Percentiles rank a stretch among this genome's conserved stretches.
Conservation (phyloP, 2,329 filamentous ascomycete genomes). For the Magnaporthales sp. region DNA sequence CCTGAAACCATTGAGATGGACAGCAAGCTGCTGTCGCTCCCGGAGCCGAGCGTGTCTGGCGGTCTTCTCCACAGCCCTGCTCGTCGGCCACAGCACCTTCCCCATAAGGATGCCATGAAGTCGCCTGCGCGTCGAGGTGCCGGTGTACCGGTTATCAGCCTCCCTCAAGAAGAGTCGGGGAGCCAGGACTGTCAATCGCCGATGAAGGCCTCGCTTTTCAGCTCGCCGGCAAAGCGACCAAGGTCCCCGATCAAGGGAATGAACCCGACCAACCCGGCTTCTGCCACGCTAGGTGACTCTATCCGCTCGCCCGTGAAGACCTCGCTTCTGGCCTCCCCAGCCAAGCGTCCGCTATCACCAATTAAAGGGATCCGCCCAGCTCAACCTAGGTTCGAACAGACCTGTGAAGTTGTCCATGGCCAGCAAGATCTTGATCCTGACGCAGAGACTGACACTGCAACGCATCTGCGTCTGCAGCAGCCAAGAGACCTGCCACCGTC, state of each 20-base stretch:
- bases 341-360: constrained; percentile 23
- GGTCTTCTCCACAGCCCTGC: constrained; percentile 43
- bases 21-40: constrained; percentile 19
- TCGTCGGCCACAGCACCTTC: constrained; percentile 41
- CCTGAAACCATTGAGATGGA: constrained; percentile 10
- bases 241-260: constrained; percentile 33
- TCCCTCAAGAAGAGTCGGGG: constrained; percentile 10
- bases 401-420: constrained; percentile 1
- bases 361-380: constrained; percentile 21
- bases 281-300: constrained; percentile 12
- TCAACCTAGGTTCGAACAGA: constrained; percentile 25
- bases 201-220: constrained; percentile 31
- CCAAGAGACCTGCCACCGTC: background rate
- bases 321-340: constrained; percentile 38
- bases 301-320: constrained; percentile 32
- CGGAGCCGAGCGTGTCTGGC: constrained; percentile 24
- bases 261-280: constrained; percentile 15
- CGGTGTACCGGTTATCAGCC: constrained; percentile 13
- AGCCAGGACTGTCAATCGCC: constrained; percentile 20
- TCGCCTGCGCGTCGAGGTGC: constrained; percentile 49
- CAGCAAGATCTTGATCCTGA: background rate
- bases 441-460: background rate
- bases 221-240: constrained; percentile 43
- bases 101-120: constrained; percentile 45
- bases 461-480: background rate